These are phyloP conservation scores for Acacia concinna DNA, from an alignment of 331 rosid genomes.

Conservation along the genomic window DNA sequence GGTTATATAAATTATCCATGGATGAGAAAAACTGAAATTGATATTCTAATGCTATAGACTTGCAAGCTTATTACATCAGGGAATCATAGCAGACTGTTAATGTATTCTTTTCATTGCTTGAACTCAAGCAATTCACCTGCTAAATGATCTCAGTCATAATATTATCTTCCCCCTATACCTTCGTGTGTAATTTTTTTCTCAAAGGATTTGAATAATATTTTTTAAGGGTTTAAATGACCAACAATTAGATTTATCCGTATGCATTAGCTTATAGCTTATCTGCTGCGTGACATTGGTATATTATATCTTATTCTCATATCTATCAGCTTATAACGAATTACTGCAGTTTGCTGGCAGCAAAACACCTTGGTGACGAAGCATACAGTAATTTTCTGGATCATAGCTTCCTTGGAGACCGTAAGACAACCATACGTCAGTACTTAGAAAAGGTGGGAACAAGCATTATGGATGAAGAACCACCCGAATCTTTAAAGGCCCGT, in stretches of 20 bases:
- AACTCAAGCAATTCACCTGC: neutral
- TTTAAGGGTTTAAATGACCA: neutral
- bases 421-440: slow-evolving; percentile 69
- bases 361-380: slow-evolving; percentile 55
- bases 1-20: neutral
- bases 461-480: slow-evolving; percentile 88
- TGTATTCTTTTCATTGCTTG: neutral
- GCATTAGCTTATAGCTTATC: slow-evolving; percentile 13
- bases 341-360: slow-evolving; percentile 77
- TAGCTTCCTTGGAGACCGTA: slow-evolving; percentile 79
- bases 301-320: neutral
- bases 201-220: neutral
- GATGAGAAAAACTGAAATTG: neutral
- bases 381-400: slow-evolving; percentile 81
- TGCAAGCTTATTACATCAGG: neutral
- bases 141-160: neutral
- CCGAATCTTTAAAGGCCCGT: slow-evolving; percentile 52
- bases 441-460: slow-evolving; percentile 54
- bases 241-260: neutral
- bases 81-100: neutral
- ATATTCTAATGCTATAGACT: neutral
- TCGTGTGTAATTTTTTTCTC: neutral
- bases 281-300: neutral
- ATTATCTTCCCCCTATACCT: neutral
- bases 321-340: neutral